phyloP scores from a whole-genome alignment of 2,329 filamentous ascomycete genomes.

The Scedosporium boydii region DNA sequence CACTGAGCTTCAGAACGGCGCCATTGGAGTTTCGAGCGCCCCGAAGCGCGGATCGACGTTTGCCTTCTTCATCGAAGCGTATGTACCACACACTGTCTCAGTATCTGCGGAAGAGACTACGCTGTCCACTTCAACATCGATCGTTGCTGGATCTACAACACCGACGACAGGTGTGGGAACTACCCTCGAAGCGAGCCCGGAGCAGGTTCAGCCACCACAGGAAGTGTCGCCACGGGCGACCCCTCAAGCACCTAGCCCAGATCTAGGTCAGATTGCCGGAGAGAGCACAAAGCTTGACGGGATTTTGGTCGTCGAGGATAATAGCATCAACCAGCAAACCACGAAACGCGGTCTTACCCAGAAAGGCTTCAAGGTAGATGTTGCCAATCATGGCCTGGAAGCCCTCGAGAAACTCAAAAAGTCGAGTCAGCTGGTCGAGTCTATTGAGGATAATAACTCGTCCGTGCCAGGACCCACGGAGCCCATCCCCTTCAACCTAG shows the following conservation, averaged over 20 bases:
- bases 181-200: neutral
- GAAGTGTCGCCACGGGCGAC: neutral
- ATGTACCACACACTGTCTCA: slow-evolving; percentile 29
- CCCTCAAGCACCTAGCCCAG: neutral
- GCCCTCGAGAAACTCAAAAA: slow-evolving; percentile 36
- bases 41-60: slow-evolving; percentile 65
- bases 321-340: slow-evolving; percentile 50
- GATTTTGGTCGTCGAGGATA: slow-evolving; percentile 51
- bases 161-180: neutral
- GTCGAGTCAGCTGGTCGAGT: slow-evolving; percentile 7
- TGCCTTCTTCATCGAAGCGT: slow-evolving; percentile 62
- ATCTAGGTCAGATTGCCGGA: slow-evolving; percentile 5
- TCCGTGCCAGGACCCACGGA: neutral
- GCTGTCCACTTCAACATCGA: slow-evolving; percentile 13
- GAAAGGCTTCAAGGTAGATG: slow-evolving; percentile 38
- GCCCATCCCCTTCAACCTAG: slow-evolving; percentile 40
- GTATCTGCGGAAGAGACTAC: slow-evolving; percentile 30
- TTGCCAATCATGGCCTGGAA: slow-evolving; percentile 48
- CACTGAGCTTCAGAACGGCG: slow-evolving; percentile 72
- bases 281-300: slow-evolving; percentile 23
- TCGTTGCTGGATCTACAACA: neutral
- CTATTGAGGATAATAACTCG: neutral
- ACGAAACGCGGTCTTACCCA: slow-evolving; percentile 40
- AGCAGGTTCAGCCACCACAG: slow-evolving; percentile 3
- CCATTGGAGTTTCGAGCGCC: slow-evolving; percentile 65